A percentile compares a stretch with the other conserved stretches of the same genome.
phyloP scores from a whole-genome alignment of 2,329 filamentous ascomycete species.

The Aspergillus spinulosporus region DNA sequence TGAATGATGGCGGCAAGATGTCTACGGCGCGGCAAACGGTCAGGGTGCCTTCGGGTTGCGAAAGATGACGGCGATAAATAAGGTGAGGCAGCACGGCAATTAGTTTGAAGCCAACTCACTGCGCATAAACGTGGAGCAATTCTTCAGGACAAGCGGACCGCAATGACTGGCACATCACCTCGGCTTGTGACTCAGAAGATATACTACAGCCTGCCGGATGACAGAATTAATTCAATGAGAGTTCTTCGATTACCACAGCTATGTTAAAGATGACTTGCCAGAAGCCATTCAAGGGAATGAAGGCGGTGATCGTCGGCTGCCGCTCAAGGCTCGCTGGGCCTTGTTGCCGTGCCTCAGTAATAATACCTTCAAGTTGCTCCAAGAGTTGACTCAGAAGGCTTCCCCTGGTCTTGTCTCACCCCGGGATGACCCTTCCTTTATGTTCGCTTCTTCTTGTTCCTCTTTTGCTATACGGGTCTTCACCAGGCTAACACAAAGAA shows the following conservation, averaged over 20 bases:
- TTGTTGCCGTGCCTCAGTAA: conserved; percentile 12
- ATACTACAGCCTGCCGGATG: not conserved
- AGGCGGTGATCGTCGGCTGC: conserved; percentile 14
- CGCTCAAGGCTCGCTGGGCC: not conserved
- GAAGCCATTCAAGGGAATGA: not conserved
- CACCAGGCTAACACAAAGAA: conserved; percentile 3
- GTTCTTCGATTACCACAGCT: not conserved
- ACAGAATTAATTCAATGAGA: not conserved
- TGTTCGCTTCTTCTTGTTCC: conserved; percentile 2
- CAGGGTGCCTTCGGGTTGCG: too few relatives aligned
- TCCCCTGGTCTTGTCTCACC: not conserved
- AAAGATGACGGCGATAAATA: not conserved
- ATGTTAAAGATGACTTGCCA: not conserved
- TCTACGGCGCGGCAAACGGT: too few relatives aligned
- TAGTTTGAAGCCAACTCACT: conserved; percentile 22
- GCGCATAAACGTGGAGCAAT: conserved; percentile 21
- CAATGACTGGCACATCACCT: conserved; percentile 7
- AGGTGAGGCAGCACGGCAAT: not conserved
- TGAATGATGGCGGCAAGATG: not conserved
- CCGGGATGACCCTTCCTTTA: conserved; percentile 1
- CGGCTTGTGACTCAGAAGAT: conserved; percentile 4
- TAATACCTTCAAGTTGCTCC: not conserved
- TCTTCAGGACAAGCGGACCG: conserved; percentile 9
- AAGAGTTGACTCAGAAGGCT: not conserved
- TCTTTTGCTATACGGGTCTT: not conserved